Conservation (phyloP, 495 filamentous ascomycete genomes). For the Tricharina praecox region DNA sequence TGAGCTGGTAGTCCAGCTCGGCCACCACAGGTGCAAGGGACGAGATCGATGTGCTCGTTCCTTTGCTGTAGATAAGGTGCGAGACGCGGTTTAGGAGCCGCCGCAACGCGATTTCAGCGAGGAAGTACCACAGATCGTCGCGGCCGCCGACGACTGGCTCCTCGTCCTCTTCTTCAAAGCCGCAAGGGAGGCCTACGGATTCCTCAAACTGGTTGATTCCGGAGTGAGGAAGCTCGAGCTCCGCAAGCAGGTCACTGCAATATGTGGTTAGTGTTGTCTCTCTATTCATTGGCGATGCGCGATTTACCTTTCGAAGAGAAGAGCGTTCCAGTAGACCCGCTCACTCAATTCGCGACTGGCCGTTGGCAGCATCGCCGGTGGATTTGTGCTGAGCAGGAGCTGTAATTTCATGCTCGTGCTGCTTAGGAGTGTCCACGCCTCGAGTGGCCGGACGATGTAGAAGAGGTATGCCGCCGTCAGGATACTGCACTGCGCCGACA, state of each 20-base stretch:
- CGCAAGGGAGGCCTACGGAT: constrained; percentile 55
- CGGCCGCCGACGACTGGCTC: constrained; percentile 34
- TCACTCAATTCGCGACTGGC: constrained; percentile 55
- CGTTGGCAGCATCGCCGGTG: constrained; percentile 46
- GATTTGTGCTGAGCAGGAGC: constrained; percentile 45
- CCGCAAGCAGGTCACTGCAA: constrained; percentile 50
- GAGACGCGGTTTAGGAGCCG: constrained; percentile 62
- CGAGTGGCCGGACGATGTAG: constrained; percentile 62
- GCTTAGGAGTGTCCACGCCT: constrained; percentile 66
- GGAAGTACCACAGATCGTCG: constrained; percentile 70
- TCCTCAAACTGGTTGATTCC: constrained; percentile 69
- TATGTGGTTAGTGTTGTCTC: no score
- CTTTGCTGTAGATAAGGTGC: constrained; percentile 65
- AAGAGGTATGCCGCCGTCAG: constrained; percentile 65
- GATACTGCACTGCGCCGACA: constrained; percentile 62
- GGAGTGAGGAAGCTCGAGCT: constrained; percentile 65
- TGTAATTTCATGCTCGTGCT: constrained; percentile 68
- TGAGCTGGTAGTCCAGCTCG: constrained; percentile 65
- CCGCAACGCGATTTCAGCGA: constrained; percentile 63
- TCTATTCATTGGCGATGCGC: no score
- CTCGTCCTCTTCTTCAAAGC: constrained; percentile 51
- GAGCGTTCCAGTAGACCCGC: constrained; percentile 66
- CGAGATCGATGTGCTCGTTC: constrained; percentile 47
- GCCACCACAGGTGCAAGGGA: constrained; percentile 58
- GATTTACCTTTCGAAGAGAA: constrained; percentile 49